phyloP scores from a whole-genome alignment of 768 basidiomycete species.

The Calocera cornea region DNA sequence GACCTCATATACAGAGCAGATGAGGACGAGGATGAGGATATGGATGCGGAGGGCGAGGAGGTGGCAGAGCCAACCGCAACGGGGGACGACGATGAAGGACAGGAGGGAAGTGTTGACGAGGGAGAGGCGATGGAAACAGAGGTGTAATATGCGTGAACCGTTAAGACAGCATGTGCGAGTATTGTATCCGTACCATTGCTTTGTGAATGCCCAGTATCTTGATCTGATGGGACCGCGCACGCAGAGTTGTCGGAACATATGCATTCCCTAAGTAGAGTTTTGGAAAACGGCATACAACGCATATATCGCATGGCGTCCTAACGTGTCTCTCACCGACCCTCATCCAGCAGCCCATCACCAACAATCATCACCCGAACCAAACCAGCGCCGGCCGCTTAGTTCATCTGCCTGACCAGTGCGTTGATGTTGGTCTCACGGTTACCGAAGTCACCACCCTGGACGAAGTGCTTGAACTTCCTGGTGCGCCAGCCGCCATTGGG shows the following conservation, averaged over 20 bases:
- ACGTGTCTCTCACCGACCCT: neutral
- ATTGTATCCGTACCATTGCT: neutral
- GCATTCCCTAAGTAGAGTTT: slow-evolving; percentile 4
- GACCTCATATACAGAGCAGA: neutral
- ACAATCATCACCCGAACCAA: neutral
- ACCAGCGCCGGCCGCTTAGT: slow-evolving; percentile 31
- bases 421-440: slow-evolving; percentile 96
- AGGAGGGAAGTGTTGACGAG: neutral
- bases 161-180: neutral
- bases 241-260: neutral
- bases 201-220: neutral
- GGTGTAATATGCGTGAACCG: neutral
- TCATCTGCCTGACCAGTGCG: slow-evolving; percentile 93
- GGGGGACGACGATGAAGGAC: neutral
- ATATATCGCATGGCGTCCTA: neutral
- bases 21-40: neutral
- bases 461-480: slow-evolving; percentile 94
- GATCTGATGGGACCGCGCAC: neutral
- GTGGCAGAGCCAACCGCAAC: neutral
- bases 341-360: neutral
- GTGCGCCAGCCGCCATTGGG: slow-evolving; percentile 96
- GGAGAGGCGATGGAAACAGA: slow-evolving; percentile 2
- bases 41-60: neutral
- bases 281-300: slow-evolving; percentile 5
- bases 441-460: slow-evolving; percentile 95